Evolutionary conservation across 176 grass and related monocot genomes (phyloP).

Genomic region (Bonia amplexicaulis): DNA sequence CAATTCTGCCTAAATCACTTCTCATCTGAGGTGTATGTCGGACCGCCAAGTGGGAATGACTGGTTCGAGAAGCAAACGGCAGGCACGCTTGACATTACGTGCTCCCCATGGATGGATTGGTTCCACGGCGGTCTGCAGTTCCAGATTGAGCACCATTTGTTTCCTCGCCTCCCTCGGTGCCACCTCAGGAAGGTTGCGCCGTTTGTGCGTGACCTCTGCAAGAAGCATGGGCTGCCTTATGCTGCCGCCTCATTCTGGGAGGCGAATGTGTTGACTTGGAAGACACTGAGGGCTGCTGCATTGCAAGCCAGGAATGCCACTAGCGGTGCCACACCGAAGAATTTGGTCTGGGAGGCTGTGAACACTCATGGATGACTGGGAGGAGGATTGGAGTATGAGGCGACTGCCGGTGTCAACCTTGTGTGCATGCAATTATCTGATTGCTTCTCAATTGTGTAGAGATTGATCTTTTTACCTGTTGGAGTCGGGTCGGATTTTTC

Average conservation of each 20-base stretch:
- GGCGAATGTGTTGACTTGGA: constrained; percentile 60
- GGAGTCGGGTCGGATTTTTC: constrained; percentile 32
- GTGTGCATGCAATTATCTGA: background rate
- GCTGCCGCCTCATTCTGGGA: constrained; percentile 61
- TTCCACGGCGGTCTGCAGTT: constrained; percentile 95
- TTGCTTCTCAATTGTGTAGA: constrained; percentile 35
- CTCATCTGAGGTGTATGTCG: constrained; percentile 70
- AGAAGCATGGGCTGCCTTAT: constrained; percentile 78
- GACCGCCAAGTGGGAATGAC: constrained; percentile 73
- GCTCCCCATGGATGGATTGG: constrained; percentile 96
- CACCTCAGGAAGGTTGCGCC: constrained; percentile 64
- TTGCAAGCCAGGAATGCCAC: constrained; percentile 62
- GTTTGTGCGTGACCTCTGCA: constrained; percentile 72
- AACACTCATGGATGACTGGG: constrained; percentile 72
- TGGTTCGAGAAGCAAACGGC: constrained; percentile 98
- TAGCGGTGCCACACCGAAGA: constrained; percentile 19
- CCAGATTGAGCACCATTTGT: constrained; percentile 94
- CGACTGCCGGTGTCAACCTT: constrained; percentile 1
- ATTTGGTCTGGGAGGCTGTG: constrained; percentile 86
- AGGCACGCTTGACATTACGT: constrained; percentile 66
- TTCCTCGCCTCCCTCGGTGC: constrained; percentile 77
- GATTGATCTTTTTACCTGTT: background rate
- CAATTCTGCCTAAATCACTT: constrained; percentile 97
- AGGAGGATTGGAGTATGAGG: background rate
- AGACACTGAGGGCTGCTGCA: constrained; percentile 66